phyloP scores from a whole-genome alignment of 2,329 filamentous ascomycete species.

The Stagonosporopsis vannaccii region DNA sequence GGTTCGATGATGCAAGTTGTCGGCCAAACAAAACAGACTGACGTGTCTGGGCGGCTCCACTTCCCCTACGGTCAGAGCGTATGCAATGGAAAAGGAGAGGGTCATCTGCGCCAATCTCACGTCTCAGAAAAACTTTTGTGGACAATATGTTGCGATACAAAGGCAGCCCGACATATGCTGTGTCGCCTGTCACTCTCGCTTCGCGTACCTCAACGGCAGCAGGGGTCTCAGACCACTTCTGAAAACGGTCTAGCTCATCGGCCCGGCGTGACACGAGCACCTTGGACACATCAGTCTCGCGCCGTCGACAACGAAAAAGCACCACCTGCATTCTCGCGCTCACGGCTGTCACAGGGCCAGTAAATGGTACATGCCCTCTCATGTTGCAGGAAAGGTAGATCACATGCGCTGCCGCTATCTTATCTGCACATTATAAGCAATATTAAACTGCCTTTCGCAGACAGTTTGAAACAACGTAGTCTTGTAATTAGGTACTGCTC shows the following conservation, averaged over 20 bases:
- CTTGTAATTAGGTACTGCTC: too few species aligned
- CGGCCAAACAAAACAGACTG: conserved; percentile 17
- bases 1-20: conserved; percentile 19
- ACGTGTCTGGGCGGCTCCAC: conserved; percentile 18
- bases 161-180: conserved; percentile 30
- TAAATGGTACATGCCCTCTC: conserved; percentile 3
- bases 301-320: conserved; percentile 15
- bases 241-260: conserved; percentile 32
- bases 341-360: conserved; percentile 3
- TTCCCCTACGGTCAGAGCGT: conserved; percentile 20
- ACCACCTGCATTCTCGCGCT: conserved; percentile 15
- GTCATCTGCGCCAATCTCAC: conserved; percentile 28
- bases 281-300: conserved; percentile 13
- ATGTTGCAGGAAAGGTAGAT: too few species aligned
- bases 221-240: conserved; percentile 31
- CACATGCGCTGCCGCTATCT: too few species aligned
- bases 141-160: conserved; percentile 29
- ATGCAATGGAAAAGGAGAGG: conserved; percentile 20
- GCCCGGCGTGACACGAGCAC: conserved; percentile 29
- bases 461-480: too few species aligned
- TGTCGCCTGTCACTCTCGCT: conserved; percentile 41
- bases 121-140: conserved; percentile 19
- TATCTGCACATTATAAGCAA: too few species aligned
- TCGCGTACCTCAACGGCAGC: conserved; percentile 36
- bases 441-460: too few species aligned